Conservation (phyloP, 768 basidiomycete species). For the Leccinum ochraceum region DNA sequence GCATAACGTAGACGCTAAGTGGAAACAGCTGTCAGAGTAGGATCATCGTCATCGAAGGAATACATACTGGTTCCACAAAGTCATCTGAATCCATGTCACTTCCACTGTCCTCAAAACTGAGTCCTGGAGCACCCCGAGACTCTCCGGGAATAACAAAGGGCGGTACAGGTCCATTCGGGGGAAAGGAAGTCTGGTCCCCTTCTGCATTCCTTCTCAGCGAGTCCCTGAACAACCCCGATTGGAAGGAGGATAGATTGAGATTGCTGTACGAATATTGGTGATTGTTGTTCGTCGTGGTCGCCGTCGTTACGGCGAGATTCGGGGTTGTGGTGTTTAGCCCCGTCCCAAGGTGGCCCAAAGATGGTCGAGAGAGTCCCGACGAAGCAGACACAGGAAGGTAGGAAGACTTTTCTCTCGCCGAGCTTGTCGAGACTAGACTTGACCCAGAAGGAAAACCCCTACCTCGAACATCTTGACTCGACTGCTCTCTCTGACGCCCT, state of each 20-base stretch:
- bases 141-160: constrained; percentile 8
- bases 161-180: constrained; percentile 9
- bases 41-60: neutral
- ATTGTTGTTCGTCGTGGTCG: constrained; percentile 10
- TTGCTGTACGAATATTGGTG: constrained; percentile 31
- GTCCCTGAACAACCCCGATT: constrained; percentile 35
- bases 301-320: neutral
- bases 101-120: constrained; percentile 26
- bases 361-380: constrained; percentile 3
- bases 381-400: constrained; percentile 1
- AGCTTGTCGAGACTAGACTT: constrained; percentile 17
- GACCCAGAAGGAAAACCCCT: constrained; percentile 16
- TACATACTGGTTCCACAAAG: constrained; percentile 15
- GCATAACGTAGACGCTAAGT: constrained; percentile 18
- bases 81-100: constrained; percentile 32
- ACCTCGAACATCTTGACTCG: constrained; percentile 17
- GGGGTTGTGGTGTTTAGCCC: constrained; percentile 1
- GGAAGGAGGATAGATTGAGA: constrained; percentile 33
- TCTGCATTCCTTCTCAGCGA: constrained; percentile 31
- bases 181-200: constrained; percentile 21
- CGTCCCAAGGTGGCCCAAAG: constrained; percentile 11
- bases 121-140: constrained; percentile 14
- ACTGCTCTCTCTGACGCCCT: constrained; percentile 19
- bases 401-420: constrained; percentile 20
- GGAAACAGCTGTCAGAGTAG: constrained; percentile 6